Evolutionary conservation across 257 asterid species (phyloP).

Genomic region (Penstemon davidsonii): DNA sequence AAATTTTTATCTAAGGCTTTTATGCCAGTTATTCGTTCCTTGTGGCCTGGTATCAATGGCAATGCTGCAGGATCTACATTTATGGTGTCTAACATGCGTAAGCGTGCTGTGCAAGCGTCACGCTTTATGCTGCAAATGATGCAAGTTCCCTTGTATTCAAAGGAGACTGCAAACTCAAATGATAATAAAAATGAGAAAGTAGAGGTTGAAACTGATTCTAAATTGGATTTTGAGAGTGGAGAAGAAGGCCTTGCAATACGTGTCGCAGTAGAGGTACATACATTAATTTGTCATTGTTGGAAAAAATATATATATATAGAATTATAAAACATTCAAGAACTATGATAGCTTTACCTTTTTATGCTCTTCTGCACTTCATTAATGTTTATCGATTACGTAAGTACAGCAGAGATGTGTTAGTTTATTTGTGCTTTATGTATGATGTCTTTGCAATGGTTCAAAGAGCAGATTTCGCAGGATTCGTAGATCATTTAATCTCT

Average conservation of each 20-base stretch:
- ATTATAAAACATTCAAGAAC: background rate
- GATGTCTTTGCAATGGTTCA: conserved; percentile 1
- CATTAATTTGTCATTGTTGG: background rate
- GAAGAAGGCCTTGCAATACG: conserved; percentile 94
- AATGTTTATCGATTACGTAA: background rate
- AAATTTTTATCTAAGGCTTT: conserved; percentile 76
- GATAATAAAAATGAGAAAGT: conserved; percentile 37
- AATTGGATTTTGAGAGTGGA: conserved; percentile 59
- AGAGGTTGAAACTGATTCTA: conserved; percentile 35
- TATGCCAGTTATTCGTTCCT: conserved; percentile 69
- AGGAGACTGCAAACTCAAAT: conserved; percentile 38
- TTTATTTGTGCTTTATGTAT: background rate
- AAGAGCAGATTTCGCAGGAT: background rate
- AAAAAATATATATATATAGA: background rate
- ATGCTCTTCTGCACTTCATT: conserved; percentile 2
- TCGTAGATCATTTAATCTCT: background rate
- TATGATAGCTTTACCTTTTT: conserved; percentile 1
- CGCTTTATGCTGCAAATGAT: conserved; percentile 95
- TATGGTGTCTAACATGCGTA: conserved; percentile 78
- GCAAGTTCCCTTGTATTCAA: conserved; percentile 65
- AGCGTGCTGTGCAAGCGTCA: conserved; percentile 89
- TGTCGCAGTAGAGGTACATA: conserved; percentile 77
- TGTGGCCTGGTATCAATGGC: conserved; percentile 94
- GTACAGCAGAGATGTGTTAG: background rate
- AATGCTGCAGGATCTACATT: conserved; percentile 52